phyloP scores from a whole-genome alignment of 352 stramenopile species.

The Globisporangium echinulatum region DNA sequence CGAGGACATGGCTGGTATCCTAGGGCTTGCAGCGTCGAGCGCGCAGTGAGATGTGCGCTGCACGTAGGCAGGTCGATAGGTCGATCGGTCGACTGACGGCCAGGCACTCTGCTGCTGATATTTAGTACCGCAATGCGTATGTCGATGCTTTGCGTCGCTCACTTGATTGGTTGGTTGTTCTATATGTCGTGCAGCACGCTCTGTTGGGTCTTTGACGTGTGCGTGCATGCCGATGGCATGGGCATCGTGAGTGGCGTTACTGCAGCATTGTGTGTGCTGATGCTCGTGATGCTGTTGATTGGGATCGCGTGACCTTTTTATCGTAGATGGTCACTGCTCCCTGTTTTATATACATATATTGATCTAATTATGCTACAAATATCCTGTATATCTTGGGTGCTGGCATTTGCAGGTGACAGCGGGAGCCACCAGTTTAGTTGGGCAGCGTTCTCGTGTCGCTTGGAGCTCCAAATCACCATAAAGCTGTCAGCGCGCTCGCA shows the following conservation, averaged over 20 bases:
- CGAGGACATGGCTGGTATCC: slow-evolving; percentile 79
- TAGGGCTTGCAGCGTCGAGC: slow-evolving; percentile 59
- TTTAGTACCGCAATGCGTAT: background rate
- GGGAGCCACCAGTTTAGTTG: slow-evolving; percentile 10
- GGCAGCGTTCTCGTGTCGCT: slow-evolving; percentile 2
- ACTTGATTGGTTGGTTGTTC: no score
- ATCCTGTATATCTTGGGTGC: background rate
- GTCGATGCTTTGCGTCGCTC: background rate
- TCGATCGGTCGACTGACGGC: no score
- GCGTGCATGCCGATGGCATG: background rate
- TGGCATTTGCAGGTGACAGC: background rate
- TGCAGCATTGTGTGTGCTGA: background rate
- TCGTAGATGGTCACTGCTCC: background rate
- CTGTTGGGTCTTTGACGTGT: no score
- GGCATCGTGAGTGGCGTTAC: background rate
- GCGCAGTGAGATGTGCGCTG: background rate
- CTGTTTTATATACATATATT: background rate
- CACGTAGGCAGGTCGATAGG: background rate
- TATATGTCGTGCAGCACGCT: no score
- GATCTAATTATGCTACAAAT: background rate
- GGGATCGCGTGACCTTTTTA: background rate
- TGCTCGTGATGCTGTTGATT: background rate
- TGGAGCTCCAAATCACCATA: slow-evolving; percentile 6
- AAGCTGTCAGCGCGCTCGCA: no score
- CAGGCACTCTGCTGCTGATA: background rate